Base-by-base conservation (phyloP, 768 basidiomycete genomes). In the Kwoniella europaea region DNA sequence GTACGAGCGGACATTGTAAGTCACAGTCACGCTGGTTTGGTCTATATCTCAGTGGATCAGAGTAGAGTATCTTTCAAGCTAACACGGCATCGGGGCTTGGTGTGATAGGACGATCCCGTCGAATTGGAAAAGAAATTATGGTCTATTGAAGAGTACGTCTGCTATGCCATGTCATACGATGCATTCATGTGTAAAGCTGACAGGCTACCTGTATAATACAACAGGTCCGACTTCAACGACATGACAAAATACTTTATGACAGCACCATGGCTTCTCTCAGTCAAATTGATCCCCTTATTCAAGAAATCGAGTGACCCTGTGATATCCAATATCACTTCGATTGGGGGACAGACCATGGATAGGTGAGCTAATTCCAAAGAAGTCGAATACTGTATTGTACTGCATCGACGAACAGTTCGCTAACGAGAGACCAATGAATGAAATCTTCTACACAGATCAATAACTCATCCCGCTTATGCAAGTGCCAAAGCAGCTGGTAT, bases 61-160 rank as follows among this genome's bases (percentile, higher is more conserved):
- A 29, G 3, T 35, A 35, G 6, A 35, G 35, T 35, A 9, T 7
- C 35, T 6, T 35, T 4, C 6, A 35, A 35, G 35, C 35, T 35
- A 7, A 35, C 4, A 9, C 35, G 35, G 35, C 6, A 35, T 35
- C 4, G 35, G 35, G 29, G 29, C 29, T 29, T 35, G 1, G 15
- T 15, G 15, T 53, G 24, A 9, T 4, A 74, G 61, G 72, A 75
- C 20, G 74, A 78, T 29, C 43, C 65, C 1, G 65, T 55, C n/a
- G 68, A 66, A 2, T 71, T 81, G 12, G 74, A 74, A 43, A 67
- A 74, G 52, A 81, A 76, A 73, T 71, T 81, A 4, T 72, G 69
- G 58, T 76, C 74, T 20, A 75, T 81, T 13, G 79, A 78, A 42
- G 76, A 78, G 79, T 79, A 55, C 67, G 79, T 67, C 24, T 27